Base-by-base conservation (phyloP, 208 protist genomes). In the Tritrichomonas musculus region DNA sequence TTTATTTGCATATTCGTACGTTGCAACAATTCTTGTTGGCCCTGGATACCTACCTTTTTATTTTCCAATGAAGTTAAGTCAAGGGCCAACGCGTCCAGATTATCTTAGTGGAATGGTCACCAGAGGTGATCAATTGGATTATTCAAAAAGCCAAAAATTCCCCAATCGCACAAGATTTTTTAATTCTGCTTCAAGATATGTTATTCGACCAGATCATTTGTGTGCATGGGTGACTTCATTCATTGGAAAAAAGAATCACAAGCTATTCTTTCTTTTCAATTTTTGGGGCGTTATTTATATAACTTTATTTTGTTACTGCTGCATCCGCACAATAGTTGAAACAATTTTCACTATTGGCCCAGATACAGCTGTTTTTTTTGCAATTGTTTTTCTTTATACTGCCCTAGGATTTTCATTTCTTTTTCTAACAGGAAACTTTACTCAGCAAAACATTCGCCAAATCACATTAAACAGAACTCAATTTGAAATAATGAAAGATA, bases 211-310 rank as follows among this genome's bases (percentile, higher is more conserved):
- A 33, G 77, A 88, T 30, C 77, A 88, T 88, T 57, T 88, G n/a
- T 88, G 77, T 17, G 77, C 41, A 27, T 88, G 77, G 77, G 44
- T 33, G 5, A 36, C n/a, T 39, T 60, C 47, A 53, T 88, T 88
- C 30, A 88, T 88, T 47, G 77, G 77, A 1, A 88, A 88, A 39
- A 88, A 88, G 47, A 88, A 88, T 50, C 77, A 88, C 47, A 88
- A 88, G 44, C 39, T 88, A n/a, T 88, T 88, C 47, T 88, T 55
- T 57, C 39, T 57, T 39, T 88, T 88, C 17, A 88, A 88, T 39
- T 60, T 88, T 9, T 88, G 47, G 47, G 77, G 77, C 20, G 8
- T 36, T 60, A 60, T 88, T 39, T 88, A 88, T 27, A 88, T 88
- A 39, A 3, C 25, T 33, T 57, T 88, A 33, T 88, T 88, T 50